Evolutionary conservation across 257 asterid genomes (phyloP).

Genomic region (Schizonepeta tenuifolia): DNA sequence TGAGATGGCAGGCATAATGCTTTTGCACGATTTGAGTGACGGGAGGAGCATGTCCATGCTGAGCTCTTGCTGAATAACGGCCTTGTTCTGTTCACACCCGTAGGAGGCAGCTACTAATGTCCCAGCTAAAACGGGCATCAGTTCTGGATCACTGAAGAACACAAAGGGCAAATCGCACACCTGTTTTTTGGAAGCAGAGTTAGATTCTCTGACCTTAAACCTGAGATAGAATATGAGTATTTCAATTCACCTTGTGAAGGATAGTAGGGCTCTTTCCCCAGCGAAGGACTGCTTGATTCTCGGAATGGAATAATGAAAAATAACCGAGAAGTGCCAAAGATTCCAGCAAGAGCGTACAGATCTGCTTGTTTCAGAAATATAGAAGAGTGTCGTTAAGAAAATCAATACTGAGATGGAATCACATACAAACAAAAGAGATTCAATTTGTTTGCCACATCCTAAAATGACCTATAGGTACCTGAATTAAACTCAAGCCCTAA

Average conservation of each 20-base stretch:
- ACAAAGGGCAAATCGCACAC: constrained; percentile 93
- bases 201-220: constrained; percentile 28
- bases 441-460: background rate
- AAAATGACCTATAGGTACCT: too few relatives aligned
- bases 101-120: constrained; percentile 84
- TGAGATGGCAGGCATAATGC: constrained; percentile 24
- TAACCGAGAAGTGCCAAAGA: constrained; percentile 87
- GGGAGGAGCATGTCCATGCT: constrained; percentile 96
- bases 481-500: too few relatives aligned
- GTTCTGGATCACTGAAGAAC: constrained; percentile 91
- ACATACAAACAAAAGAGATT: background rate
- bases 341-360: constrained; percentile 81
- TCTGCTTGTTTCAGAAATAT: constrained; percentile 45
- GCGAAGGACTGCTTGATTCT: constrained; percentile 94
- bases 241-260: constrained; percentile 82
- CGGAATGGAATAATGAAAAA: constrained; percentile 82
- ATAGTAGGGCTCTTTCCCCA: constrained; percentile 99
- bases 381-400: constrained; percentile 16
- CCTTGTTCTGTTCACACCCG: constrained; percentile 92
- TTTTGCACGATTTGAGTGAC: constrained; percentile 78
- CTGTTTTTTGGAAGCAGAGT: constrained; percentile 47
- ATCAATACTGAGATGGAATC: background rate
- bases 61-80: constrained; percentile 91
- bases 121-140: constrained; percentile 91
- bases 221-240: background rate